These are phyloP conservation scores for Trichocomaceae sp. DNA, from an alignment of 2,329 filamentous ascomycete species.

Conservation along the genomic window DNA sequence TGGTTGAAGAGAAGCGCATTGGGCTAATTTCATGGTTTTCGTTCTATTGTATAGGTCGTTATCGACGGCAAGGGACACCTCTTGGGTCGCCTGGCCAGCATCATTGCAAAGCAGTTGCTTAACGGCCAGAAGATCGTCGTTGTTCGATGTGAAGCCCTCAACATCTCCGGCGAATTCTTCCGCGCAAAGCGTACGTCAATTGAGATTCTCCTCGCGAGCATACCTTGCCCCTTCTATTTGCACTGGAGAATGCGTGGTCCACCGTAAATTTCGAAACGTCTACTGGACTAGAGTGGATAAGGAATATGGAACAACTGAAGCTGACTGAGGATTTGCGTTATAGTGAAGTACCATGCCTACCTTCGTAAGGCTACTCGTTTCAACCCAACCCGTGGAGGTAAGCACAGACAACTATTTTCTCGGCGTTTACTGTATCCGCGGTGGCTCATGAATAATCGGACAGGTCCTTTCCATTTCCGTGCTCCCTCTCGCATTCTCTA, in stretches of 20 bases:
- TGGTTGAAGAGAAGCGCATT: conserved; percentile 2
- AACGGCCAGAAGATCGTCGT: conserved; percentile 99
- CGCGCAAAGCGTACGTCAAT: conserved; percentile 93
- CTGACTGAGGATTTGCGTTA: conserved; percentile 46
- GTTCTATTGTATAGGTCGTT: conserved; percentile 62
- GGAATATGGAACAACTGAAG: conserved; percentile 8
- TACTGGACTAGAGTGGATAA: conserved; percentile 7
- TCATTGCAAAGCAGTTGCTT: conserved; percentile 97
- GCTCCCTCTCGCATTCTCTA: conserved; percentile 99
- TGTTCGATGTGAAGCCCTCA: conserved; percentile 97
- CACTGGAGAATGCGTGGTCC: neutral
- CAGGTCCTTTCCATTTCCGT: conserved; percentile 99
- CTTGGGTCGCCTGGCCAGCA: conserved; percentile 96
- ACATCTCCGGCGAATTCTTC: conserved; percentile 99
- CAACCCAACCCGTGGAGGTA: conserved; percentile 98
- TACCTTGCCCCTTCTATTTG: neutral
- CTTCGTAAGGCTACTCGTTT: conserved; percentile 99
- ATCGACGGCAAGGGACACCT: conserved; percentile 99
- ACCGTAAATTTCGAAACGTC: conserved; percentile 11
- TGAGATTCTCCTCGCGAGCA: conserved; percentile 11
- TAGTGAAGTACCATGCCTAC: conserved; percentile 99
- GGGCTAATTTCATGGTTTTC: conserved; percentile 37
- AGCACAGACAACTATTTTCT: conserved; percentile 33
- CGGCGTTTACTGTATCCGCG: neutral
- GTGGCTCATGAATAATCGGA: conserved; percentile 15